Evolutionary conservation across 169 alveolate genomes (phyloP).

Genomic region (Eimeria praecox): DNA sequence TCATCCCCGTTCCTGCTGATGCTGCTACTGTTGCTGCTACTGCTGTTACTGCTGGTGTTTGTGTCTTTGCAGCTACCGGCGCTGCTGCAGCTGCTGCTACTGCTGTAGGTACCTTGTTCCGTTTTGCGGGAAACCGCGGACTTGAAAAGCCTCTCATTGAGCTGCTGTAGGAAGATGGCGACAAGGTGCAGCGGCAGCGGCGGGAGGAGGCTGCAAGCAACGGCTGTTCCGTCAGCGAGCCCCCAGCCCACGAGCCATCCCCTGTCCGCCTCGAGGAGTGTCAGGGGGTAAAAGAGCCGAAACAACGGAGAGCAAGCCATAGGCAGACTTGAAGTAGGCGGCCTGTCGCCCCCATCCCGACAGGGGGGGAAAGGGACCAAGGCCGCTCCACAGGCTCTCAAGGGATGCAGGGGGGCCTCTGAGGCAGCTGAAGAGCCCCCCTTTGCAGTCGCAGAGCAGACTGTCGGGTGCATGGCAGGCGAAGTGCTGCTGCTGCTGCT

Average conservation of each 20-base stretch:
- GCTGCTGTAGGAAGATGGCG: slow-evolving; percentile 46
- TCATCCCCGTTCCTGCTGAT: neutral
- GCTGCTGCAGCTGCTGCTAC: neutral
- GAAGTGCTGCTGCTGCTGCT: slow-evolving; percentile 15
- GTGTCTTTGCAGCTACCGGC: neutral
- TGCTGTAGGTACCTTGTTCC: neutral
- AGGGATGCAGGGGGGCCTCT: neutral
- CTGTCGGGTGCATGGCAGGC: slow-evolving; percentile 20
- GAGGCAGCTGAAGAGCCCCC: neutral
- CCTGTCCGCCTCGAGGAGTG: slow-evolving; percentile 57
- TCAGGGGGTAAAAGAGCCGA: slow-evolving; percentile 66
- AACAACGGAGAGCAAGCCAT: slow-evolving; percentile 2
- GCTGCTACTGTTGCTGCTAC: slow-evolving; percentile 14
- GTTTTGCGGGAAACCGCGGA: neutral
- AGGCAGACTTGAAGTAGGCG: neutral
- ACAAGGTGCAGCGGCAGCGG: slow-evolving; percentile 48
- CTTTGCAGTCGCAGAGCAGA: slow-evolving; percentile 32
- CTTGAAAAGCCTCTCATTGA: slow-evolving; percentile 47
- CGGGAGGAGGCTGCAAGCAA: slow-evolving; percentile 60
- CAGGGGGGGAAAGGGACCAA: neutral
- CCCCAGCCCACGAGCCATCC: slow-evolving; percentile 80
- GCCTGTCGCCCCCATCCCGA: neutral
- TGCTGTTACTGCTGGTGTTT: neutral
- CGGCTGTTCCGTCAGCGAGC: slow-evolving; percentile 60
- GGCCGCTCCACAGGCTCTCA: neutral